phyloP scores from a whole-genome alignment of 768 basidiomycete species.

The Hypsizygus marmoreus region DNA sequence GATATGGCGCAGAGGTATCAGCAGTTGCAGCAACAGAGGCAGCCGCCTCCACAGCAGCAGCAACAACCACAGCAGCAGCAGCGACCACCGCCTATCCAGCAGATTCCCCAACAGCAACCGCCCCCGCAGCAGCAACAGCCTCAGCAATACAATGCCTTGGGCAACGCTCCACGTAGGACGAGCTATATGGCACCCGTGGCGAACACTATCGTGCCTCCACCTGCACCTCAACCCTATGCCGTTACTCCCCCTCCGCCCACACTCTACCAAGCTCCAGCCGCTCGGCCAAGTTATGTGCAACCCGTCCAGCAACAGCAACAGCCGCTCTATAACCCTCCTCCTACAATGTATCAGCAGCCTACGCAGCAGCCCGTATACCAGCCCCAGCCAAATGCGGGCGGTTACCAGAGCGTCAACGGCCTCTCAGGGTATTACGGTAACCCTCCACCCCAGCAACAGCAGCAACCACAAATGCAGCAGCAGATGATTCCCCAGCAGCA shows the following conservation, averaged over 20 bases:
- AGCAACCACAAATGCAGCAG: conserved; percentile 26
- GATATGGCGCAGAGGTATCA: conserved; percentile 67
- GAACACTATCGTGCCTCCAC: conserved; percentile 31
- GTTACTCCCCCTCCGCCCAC: conserved; percentile 40
- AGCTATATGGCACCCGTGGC: conserved; percentile 35
- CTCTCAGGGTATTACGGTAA: conserved; percentile 22
- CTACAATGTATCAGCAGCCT: conserved; percentile 19
- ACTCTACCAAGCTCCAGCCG: conserved; percentile 38
- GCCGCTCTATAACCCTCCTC: conserved; percentile 16
- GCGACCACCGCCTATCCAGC: conserved; percentile 24
- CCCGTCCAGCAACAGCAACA: conserved; percentile 15
- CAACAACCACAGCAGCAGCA: conserved; percentile 27
- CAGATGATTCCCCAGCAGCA: conserved; percentile 30
- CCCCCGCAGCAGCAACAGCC: conserved; percentile 29
- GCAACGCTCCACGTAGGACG: no score
- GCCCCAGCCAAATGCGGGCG: conserved; percentile 23
- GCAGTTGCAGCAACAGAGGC: conserved; percentile 42
- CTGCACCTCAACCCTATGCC: conserved; percentile 35
- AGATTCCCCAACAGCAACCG: conserved; percentile 26
- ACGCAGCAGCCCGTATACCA: conserved; percentile 25
- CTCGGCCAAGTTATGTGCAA: conserved; percentile 34
- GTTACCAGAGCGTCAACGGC: conserved; percentile 9
- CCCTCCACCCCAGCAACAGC: conserved; percentile 31
- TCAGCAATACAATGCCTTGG: no score
- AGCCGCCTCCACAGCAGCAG: conserved; percentile 30